Percentiles rank a stretch among this genome's conserved stretches.
Evolutionary conservation across 1,284 basidiomycete species (phyloP).

Genomic region (Cryptococcus jaspeensis): DNA sequence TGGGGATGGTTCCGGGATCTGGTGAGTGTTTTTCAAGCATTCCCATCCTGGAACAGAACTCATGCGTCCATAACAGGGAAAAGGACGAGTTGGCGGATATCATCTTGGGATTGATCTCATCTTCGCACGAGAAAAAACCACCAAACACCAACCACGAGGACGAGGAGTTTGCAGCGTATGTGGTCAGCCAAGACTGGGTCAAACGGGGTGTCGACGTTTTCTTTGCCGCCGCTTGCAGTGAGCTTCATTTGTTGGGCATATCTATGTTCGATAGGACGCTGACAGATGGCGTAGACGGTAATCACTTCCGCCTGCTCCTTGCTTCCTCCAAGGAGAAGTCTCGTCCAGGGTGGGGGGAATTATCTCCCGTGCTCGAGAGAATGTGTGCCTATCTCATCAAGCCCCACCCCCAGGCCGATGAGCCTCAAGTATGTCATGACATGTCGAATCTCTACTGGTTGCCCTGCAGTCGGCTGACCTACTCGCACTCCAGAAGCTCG

Average conservation of each 20-base stretch:
- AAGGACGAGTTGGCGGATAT: slow-evolving; percentile 29
- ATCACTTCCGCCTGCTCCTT: slow-evolving; percentile 29
- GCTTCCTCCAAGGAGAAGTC: slow-evolving; percentile 11
- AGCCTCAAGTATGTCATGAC: not conserved
- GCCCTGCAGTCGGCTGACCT: too few relatives aligned
- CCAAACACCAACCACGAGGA: too few relatives aligned
- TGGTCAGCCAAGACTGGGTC: slow-evolving; percentile 2
- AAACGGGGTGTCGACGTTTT: slow-evolving; percentile 30
- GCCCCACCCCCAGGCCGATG: not conserved
- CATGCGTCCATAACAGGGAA: slow-evolving; percentile 18
- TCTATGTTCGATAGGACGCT: not conserved
- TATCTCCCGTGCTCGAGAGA: slow-evolving; percentile 19
- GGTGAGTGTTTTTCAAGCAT: slow-evolving; percentile 25
- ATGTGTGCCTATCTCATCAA: slow-evolving; percentile 14
- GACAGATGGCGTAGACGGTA: not conserved
- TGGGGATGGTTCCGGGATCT: slow-evolving; percentile 18
- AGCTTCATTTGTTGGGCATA: slow-evolving; percentile 8
- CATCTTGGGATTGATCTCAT: slow-evolving; percentile 16
- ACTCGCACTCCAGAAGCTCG: slow-evolving; percentile 1
- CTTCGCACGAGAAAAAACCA: too few relatives aligned
- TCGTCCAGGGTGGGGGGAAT: not conserved
- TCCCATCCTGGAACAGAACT: not conserved
- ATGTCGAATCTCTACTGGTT: not conserved
- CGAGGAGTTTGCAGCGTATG: not conserved
- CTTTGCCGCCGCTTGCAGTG: slow-evolving; percentile 32